These are phyloP conservation scores for Chamaecrista fasciculata DNA, from an alignment of 306 rosid genomes.

Conservation along the genomic window DNA sequence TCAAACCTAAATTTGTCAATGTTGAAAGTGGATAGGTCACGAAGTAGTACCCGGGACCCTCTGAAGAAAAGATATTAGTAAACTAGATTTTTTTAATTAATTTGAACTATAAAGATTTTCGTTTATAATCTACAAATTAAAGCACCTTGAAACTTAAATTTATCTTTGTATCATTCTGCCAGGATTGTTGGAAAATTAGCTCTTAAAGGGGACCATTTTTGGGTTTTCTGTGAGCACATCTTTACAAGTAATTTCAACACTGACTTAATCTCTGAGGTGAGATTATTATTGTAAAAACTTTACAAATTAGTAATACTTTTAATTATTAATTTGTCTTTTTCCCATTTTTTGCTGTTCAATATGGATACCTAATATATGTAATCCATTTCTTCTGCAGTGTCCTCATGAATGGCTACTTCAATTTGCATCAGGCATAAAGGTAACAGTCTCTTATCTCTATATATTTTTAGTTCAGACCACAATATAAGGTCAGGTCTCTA, in stretches of 20 bases:
- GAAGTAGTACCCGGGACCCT: neutral
- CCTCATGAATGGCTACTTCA: conserved; percentile 84
- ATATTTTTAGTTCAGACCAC: conserved; percentile 10
- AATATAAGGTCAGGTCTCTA: neutral
- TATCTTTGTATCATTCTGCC: conserved; percentile 27
- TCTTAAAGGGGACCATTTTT: conserved; percentile 54
- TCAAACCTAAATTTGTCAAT: conserved; percentile 11
- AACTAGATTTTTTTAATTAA: conserved; percentile 2
- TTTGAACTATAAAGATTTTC: neutral
- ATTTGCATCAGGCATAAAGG: conserved; percentile 86
- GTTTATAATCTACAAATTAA: conserved; percentile 5
- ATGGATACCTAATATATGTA: conserved; percentile 22
- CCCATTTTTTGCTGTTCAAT: conserved; percentile 12
- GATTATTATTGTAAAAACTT: conserved; percentile 29
- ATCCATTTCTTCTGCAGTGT: conserved; percentile 46
- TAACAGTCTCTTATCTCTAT: conserved; percentile 28
- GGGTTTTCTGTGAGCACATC: conserved; percentile 56
- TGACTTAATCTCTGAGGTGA: conserved; percentile 52
- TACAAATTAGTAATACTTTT: conserved; percentile 1
- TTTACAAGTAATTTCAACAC: conserved; percentile 38
- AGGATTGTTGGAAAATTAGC: conserved; percentile 83
- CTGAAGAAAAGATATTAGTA: neutral
- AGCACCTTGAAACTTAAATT: conserved; percentile 3
- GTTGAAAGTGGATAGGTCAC: neutral
- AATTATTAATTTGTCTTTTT: neutral